Conservation (phyloP, 1,284 basidiomycete genomes). For the Malassezia japonica region DNA sequence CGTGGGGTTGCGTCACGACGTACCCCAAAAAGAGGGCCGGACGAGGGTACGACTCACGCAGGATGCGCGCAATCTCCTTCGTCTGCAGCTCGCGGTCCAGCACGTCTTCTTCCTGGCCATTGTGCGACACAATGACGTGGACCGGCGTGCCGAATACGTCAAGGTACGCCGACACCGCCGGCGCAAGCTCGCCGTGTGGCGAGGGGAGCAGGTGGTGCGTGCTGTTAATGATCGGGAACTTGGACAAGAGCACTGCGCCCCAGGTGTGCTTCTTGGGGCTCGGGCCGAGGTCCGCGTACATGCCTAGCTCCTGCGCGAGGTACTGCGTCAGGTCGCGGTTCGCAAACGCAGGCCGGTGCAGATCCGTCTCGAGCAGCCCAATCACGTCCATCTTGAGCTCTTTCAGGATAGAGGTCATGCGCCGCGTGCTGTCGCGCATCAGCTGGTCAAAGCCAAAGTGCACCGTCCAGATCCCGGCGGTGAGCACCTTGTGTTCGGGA, state of each 20-base stretch:
- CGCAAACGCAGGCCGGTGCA: slow-evolving; percentile 73
- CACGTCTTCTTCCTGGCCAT: slow-evolving; percentile 82
- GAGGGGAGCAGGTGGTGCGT: slow-evolving; percentile 82
- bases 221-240: slow-evolving; percentile 80
- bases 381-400: slow-evolving; percentile 46
- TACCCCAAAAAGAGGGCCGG: slow-evolving; percentile 70
- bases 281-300: slow-evolving; percentile 63
- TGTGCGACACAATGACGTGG: slow-evolving; percentile 76
- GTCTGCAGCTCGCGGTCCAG: slow-evolving; percentile 81
- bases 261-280: slow-evolving; percentile 83
- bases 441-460: slow-evolving; percentile 40
- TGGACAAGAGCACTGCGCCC: slow-evolving; percentile 49
- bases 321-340: slow-evolving; percentile 59
- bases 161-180: slow-evolving; percentile 64
- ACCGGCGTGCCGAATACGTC: slow-evolving; percentile 72
- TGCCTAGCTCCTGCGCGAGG: slow-evolving; percentile 59
- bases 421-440: slow-evolving; percentile 50
- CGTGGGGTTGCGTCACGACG: slow-evolving; percentile 66
- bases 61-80: slow-evolving; percentile 67
- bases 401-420: slow-evolving; percentile 63
- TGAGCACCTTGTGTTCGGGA: slow-evolving; percentile 61
- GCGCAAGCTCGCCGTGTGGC: slow-evolving; percentile 70
- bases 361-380: slow-evolving; percentile 69
- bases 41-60: slow-evolving; percentile 62
- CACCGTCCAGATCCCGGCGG: slow-evolving; percentile 79